Percentiles rank a stretch among this genome's conserved stretches.
Evolutionary conservation across 2,329 filamentous ascomycete genomes (phyloP).

Genomic region (Alternaria novae-zelandiae): DNA sequence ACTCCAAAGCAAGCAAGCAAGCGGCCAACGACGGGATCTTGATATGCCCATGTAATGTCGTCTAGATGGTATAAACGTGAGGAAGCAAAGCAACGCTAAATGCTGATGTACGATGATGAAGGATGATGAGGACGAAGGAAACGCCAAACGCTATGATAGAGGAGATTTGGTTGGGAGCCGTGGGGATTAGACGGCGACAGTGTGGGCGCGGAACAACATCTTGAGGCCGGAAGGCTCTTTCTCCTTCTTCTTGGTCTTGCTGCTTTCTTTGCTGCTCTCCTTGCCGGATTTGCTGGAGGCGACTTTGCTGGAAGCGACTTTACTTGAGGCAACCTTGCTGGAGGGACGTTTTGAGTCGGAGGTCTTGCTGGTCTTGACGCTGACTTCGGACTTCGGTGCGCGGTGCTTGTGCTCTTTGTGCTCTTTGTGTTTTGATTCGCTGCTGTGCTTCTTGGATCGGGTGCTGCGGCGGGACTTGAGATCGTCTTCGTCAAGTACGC

Average conservation of each 20-base stretch:
- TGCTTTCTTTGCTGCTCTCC: conserved; percentile 20
- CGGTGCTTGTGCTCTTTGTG: conserved; percentile 36
- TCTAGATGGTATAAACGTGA: conserved; percentile 16
- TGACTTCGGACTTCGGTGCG: conserved; percentile 33
- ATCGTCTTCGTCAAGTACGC: conserved; percentile 56
- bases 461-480: conserved; percentile 49
- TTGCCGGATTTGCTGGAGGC: conserved; percentile 18
- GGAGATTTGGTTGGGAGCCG: background rate
- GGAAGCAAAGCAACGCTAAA: conserved; percentile 17
- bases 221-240: conserved; percentile 53
- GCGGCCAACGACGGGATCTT: conserved; percentile 2
- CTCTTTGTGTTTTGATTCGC: conserved; percentile 33
- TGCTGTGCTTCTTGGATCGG: conserved; percentile 23
- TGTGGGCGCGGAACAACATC: conserved; percentile 51
- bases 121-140: background rate
- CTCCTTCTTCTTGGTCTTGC: conserved; percentile 43
- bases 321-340: conserved; percentile 5
- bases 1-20: conserved; percentile 1
- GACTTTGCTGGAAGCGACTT: conserved; percentile 4
- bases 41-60: conserved; percentile 7
- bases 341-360: conserved; percentile 7
- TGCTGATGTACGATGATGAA: conserved; percentile 9
- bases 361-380: conserved; percentile 31
- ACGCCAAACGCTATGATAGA: conserved; percentile 22
- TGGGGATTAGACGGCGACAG: conserved; percentile 20